A percentile compares a stretch with the other conserved stretches of the same genome.
These are phyloP conservation scores for Parasarocladium wereldwijsianum DNA, from an alignment of 2,329 filamentous ascomycete genomes.

Conservation along the genomic window DNA sequence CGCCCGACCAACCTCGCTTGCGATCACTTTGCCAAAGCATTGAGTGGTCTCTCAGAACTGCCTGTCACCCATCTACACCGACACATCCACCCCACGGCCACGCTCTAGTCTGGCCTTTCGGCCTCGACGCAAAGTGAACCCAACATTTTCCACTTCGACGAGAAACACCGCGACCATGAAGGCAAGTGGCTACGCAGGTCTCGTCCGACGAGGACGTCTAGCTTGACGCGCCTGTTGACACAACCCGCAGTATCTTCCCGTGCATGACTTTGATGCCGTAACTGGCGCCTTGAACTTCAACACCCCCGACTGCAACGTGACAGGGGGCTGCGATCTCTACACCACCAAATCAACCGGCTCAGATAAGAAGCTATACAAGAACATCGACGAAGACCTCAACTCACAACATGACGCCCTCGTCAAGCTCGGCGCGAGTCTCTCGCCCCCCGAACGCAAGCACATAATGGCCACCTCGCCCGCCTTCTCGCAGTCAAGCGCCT, in stretches of 20 bases:
- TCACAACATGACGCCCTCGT: constrained; percentile 81
- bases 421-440: constrained; percentile 73
- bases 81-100: too few relatives aligned
- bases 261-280: constrained; percentile 82
- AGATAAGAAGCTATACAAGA: constrained; percentile 95
- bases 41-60: too few relatives aligned
- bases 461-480: constrained; percentile 52
- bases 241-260: constrained; percentile 62
- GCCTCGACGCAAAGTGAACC: too few relatives aligned
- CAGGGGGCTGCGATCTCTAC: constrained; percentile 90
- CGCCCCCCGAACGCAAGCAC: constrained; percentile 62
- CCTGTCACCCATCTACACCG: too few relatives aligned
- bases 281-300: constrained; percentile 91
- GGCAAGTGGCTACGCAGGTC: constrained; percentile 14
- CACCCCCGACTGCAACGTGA: constrained; percentile 80
- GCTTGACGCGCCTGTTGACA: constrained; percentile 5
- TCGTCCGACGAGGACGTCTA: not conserved
- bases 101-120: too few relatives aligned
- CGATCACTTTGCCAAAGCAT: too few relatives aligned
- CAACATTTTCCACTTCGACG: too few relatives aligned
- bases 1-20: too few relatives aligned
- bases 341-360: constrained; percentile 90
- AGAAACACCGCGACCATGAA: constrained; percentile 19
- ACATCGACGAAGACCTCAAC: constrained; percentile 82
- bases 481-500: constrained; percentile 75